Base-by-base conservation (phyloP, 108 stramenopile species). In the Nitzschia sp. region DNA sequence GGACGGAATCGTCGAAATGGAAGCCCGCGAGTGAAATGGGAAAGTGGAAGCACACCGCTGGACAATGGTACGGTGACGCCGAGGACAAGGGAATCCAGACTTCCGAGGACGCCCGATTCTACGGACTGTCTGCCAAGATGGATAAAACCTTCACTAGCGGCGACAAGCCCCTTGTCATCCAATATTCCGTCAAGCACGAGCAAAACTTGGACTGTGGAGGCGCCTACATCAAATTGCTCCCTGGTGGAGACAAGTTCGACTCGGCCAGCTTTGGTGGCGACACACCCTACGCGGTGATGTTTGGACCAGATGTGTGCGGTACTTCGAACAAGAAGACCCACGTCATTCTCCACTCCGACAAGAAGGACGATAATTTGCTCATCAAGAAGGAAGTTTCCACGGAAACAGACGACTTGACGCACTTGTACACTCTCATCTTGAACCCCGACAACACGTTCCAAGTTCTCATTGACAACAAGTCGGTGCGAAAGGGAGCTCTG, bases 231-330 rank as follows among this genome's bases (percentile, higher is more conserved):
- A 99, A 99, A 80, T 86, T 97, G 52, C 68, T 96, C n/a, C 85
- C 89, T 19, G 88, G 89, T 22, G 91, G 88, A 19, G 64, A 77
- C 32, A 77, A 77, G 8, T 92, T 96, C 63, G 86, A 93, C 56
- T 45, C 90, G 21, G 80, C 66, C 56, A 85, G 77, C 25, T 99
- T 99, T 83, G 97, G 97, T 28, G 99, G 99, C 2, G 98, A 99
- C 48, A 96, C 97, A 9, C 95, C 93, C 8, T 99, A 99, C 72
- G 84, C 80, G 44, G 80, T 99, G 80, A 99, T 99, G 99, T 99
- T 99, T 76, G 99, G 99, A 56, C 99, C 99, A 9, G 99, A 99
- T 69, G 86, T 98, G 54, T 99, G 99, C 70, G 99, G 99, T 46
- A 77, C 82, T 58, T 76, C 80, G 76, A 97, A 91, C 80, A 86